These are phyloP conservation scores for Stachybotrys chartarum DNA, from an alignment of 2,329 filamentous ascomycete genomes.

Conservation along the genomic window DNA sequence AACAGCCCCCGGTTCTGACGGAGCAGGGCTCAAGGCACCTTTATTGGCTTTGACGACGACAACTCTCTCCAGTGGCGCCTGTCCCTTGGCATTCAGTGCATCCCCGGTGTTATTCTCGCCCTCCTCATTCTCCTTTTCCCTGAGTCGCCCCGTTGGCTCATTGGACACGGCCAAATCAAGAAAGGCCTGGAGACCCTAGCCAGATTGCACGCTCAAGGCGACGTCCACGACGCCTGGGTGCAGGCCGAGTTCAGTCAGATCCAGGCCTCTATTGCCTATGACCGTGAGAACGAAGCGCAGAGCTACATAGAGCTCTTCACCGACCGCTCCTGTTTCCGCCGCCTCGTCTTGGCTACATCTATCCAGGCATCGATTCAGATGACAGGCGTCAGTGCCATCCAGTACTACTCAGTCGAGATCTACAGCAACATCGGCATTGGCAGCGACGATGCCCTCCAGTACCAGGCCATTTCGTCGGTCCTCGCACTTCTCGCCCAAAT, in stretches of 20 bases:
- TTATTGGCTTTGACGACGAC: slow-evolving; percentile 16
- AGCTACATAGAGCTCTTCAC: slow-evolving; percentile 64
- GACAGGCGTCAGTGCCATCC: slow-evolving; percentile 68
- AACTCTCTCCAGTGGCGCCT: slow-evolving; percentile 27
- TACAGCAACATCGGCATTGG: slow-evolving; percentile 64
- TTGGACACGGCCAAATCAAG: slow-evolving; percentile 60
- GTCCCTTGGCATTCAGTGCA: slow-evolving; percentile 59
- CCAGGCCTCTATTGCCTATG: slow-evolving; percentile 54
- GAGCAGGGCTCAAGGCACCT: slow-evolving; percentile 20
- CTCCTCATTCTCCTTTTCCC: slow-evolving; percentile 63
- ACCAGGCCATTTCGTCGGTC: slow-evolving; percentile 68
- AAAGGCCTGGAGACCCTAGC: slow-evolving; percentile 61
- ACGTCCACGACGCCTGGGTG: slow-evolving; percentile 61
- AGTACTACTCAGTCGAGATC: slow-evolving; percentile 65
- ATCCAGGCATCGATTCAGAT: slow-evolving; percentile 69
- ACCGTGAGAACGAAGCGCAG: slow-evolving; percentile 63
- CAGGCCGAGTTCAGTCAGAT: slow-evolving; percentile 67
- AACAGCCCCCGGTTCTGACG: too few species aligned
- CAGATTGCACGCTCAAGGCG: slow-evolving; percentile 61
- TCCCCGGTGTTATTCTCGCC: slow-evolving; percentile 59
- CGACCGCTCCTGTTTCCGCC: slow-evolving; percentile 55
- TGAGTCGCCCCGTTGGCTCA: slow-evolving; percentile 68
- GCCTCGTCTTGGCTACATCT: slow-evolving; percentile 61
- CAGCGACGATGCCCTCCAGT: slow-evolving; percentile 58
- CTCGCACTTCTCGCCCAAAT: slow-evolving; percentile 64